phyloP scores from a whole-genome alignment of 495 filamentous ascomycete genomes.

The Pseudomonodictys pantanalensis region DNA sequence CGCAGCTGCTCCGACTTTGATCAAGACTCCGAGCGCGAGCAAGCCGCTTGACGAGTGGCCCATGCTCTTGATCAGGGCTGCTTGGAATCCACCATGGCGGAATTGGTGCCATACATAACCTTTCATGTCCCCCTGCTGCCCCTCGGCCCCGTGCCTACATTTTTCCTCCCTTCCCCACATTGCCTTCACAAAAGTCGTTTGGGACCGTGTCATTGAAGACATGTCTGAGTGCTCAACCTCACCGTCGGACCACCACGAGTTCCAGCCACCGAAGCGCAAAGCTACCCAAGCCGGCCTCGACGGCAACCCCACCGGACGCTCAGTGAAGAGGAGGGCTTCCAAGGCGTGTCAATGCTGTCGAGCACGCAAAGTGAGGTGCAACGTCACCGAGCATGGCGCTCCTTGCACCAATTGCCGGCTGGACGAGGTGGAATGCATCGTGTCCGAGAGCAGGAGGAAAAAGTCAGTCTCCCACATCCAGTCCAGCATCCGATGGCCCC shows the following conservation, averaged over 20 bases:
- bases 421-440: conserved; percentile 83
- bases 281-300: conserved; percentile 42
- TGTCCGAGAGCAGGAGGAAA: conserved; percentile 86
- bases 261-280: conserved; percentile 40
- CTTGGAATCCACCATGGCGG: conserved; percentile 31
- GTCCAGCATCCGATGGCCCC: conserved; percentile 12
- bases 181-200: neutral
- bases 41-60: conserved; percentile 23
- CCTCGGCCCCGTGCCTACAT: conserved; percentile 7
- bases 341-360: conserved; percentile 86
- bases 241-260: conserved; percentile 28
- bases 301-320: conserved; percentile 37
- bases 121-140: conserved; percentile 4
- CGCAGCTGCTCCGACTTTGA: too few relatives aligned
- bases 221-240: conserved; percentile 34
- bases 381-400: conserved; percentile 81
- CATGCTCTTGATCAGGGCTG: neutral
- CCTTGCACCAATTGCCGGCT: conserved; percentile 88
- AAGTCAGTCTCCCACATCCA: conserved; percentile 57
- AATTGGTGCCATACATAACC: conserved; percentile 29
- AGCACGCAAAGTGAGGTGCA: conserved; percentile 87
- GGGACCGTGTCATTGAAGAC: neutral
- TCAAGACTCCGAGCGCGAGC: too few relatives aligned
- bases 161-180: conserved; percentile 2
- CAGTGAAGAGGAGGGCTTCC: conserved; percentile 77